Conservation (phyloP, 2,329 filamentous ascomycete genomes). For the Exophiala aquamarina region DNA sequence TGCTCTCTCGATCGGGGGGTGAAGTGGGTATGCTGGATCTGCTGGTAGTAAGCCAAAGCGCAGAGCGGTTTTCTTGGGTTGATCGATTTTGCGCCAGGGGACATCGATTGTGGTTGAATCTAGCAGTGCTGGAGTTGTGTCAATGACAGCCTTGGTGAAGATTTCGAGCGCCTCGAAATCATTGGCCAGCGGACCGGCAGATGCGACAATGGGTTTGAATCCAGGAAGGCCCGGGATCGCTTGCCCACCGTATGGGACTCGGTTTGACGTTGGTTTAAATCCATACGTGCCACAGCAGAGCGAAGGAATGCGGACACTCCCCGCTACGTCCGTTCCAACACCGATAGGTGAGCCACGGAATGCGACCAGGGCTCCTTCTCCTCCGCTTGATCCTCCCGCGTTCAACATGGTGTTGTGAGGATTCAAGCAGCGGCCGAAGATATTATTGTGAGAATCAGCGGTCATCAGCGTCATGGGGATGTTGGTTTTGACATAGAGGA, state of each 20-base stretch:
- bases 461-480: conserved; percentile 55
- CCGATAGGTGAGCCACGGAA: conserved; percentile 35
- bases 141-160: conserved; percentile 25
- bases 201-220: conserved; percentile 22
- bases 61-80: conserved; percentile 28
- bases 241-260: conserved; percentile 34
- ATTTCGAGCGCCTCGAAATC: conserved; percentile 30
- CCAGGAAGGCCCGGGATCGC: conserved; percentile 22
- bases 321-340: conserved; percentile 38
- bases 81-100: conserved; percentile 28
- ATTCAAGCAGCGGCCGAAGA: conserved; percentile 44
- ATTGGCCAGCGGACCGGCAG: conserved; percentile 26
- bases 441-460: conserved; percentile 41
- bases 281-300: conserved; percentile 38
- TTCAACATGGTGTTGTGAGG: conserved; percentile 37
- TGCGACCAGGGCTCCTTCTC: conserved; percentile 38
- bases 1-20: conserved; percentile 56
- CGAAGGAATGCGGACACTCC: conserved; percentile 39
- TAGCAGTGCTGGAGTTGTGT: conserved; percentile 24
- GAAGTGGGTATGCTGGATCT: conserved; percentile 49
- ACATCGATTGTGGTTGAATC: conserved; percentile 30
- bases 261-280: conserved; percentile 35
- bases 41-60: conserved; percentile 52
- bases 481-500: conserved; percentile 52
- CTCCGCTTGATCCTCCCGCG: conserved; percentile 40